Percentiles rank a stretch among this genome's conserved stretches.
phyloP scores from a whole-genome alignment of 148 eudicot genomes.

The Polygonum aviculare region DNA sequence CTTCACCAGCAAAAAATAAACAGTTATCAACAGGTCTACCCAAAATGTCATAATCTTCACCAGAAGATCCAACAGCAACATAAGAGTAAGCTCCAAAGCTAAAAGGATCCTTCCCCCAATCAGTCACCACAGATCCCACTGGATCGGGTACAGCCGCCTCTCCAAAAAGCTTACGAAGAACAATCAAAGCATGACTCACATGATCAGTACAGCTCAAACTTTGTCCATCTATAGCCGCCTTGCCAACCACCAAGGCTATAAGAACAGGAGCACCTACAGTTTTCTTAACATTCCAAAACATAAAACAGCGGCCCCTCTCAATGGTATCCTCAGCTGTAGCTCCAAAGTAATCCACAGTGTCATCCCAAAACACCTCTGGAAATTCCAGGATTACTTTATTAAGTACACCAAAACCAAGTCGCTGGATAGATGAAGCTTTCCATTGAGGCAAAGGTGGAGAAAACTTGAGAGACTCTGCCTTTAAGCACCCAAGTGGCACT shows the following conservation, averaged over 20 bases:
- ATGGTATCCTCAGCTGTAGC: conserved; percentile 86
- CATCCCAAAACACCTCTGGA: conserved; percentile 91
- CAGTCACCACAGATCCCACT: conserved; percentile 84
- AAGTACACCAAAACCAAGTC: conserved; percentile 94
- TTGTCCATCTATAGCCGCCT: conserved; percentile 90
- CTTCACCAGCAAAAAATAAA: conserved; percentile 98
- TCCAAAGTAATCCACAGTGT: conserved; percentile 94
- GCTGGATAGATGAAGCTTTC: conserved; percentile 78
- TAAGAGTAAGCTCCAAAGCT: conserved; percentile 98
- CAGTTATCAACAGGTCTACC: conserved; percentile 91
- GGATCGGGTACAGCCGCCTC: conserved; percentile 66
- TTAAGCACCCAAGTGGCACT: conserved; percentile 92
- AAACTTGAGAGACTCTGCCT: conserved; percentile 66
- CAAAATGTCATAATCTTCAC: conserved; percentile 91
- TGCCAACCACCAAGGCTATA: conserved; percentile 94
- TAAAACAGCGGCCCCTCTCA: conserved; percentile 82
- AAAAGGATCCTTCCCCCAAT: conserved; percentile 97
- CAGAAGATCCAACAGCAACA: conserved; percentile 94
- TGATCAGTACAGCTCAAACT: conserved; percentile 49
- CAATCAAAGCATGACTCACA: conserved; percentile 68
- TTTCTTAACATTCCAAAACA: conserved; percentile 98
- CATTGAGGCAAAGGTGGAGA: conserved; percentile 86
- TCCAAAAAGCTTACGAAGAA: conserved; percentile 87
- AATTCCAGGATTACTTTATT: conserved; percentile 93
- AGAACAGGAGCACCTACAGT: conserved; percentile 95